A percentile compares a stretch with the other conserved stretches of the same genome.
phyloP scores from a whole-genome alignment of 202 grass and related monocot genomes.

The Panicum virgatum region DNA sequence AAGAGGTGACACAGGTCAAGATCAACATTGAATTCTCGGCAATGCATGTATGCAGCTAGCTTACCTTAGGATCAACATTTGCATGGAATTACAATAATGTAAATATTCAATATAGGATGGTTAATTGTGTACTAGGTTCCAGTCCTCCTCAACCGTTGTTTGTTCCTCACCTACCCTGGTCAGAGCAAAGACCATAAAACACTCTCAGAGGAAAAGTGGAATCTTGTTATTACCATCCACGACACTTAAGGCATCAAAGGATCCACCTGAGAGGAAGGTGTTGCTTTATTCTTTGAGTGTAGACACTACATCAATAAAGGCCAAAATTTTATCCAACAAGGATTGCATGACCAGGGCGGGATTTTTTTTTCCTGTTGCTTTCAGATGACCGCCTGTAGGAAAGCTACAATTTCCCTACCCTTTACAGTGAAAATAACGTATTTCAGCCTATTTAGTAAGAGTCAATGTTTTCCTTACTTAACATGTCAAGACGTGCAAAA shows the following conservation, averaged over 20 bases:
- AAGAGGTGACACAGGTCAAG: neutral
- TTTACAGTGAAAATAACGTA: neutral
- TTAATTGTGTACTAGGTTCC: neutral
- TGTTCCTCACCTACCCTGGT: neutral
- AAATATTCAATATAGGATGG: too few species aligned
- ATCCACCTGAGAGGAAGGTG: neutral
- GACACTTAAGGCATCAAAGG: constrained; percentile 2
- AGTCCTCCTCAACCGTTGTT: neutral
- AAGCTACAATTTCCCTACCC: neutral
- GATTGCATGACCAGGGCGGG: neutral
- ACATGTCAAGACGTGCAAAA: neutral
- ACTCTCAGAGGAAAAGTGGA: constrained; percentile 4
- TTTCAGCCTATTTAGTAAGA: neutral
- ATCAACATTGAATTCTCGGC: neutral
- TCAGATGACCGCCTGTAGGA: neutral
- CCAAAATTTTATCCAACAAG: neutral
- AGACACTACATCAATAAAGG: neutral
- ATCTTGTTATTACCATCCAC: neutral
- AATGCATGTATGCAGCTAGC: neutral
- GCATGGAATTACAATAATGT: neutral
- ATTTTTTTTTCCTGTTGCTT: neutral
- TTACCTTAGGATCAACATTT: neutral
- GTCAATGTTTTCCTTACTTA: neutral
- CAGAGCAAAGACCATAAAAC: constrained; percentile 2
- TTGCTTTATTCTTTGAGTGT: constrained; percentile 2